Conservation (phyloP, 192 early-diverging fungal genomes). For the Coemansia sp. region DNA sequence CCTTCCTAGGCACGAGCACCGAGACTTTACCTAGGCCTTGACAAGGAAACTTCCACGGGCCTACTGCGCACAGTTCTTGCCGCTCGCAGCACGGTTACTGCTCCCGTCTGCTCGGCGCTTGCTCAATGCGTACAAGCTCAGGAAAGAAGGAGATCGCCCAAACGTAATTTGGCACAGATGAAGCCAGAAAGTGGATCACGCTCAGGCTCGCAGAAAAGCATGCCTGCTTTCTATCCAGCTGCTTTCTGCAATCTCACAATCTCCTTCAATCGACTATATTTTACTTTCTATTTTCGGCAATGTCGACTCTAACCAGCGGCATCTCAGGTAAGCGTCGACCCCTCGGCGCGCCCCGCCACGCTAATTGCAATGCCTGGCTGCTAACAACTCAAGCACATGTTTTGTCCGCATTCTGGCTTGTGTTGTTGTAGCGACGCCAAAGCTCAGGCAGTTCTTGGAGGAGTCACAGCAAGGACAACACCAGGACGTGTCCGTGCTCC, state of each 20-base stretch:
- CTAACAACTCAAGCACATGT: background rate
- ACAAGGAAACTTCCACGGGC: background rate
- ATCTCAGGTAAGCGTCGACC: slow-evolving; percentile 26
- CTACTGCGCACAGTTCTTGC: background rate
- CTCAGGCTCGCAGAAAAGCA: background rate
- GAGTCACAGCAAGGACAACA: slow-evolving; percentile 45
- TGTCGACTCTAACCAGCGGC: slow-evolving; percentile 30
- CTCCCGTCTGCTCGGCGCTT: background rate
- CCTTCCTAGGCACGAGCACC: background rate
- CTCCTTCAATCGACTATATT: background rate
- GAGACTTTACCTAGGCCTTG: background rate
- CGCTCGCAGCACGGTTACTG: background rate
- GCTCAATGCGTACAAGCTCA: background rate
- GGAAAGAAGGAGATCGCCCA: background rate
- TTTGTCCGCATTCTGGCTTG: background rate
- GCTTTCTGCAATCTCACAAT: background rate
- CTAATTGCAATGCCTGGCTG: background rate
- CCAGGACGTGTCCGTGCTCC: slow-evolving; percentile 26
- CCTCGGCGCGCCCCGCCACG: background rate
- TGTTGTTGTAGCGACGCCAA: slow-evolving; percentile 30
- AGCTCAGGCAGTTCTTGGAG: slow-evolving; percentile 44
- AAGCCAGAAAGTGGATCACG: background rate
- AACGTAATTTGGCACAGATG: too few species aligned
- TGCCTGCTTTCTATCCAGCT: background rate
- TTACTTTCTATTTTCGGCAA: background rate